phyloP scores from a whole-genome alignment of 768 basidiomycete species.

The Pleurotus platypus region DNA sequence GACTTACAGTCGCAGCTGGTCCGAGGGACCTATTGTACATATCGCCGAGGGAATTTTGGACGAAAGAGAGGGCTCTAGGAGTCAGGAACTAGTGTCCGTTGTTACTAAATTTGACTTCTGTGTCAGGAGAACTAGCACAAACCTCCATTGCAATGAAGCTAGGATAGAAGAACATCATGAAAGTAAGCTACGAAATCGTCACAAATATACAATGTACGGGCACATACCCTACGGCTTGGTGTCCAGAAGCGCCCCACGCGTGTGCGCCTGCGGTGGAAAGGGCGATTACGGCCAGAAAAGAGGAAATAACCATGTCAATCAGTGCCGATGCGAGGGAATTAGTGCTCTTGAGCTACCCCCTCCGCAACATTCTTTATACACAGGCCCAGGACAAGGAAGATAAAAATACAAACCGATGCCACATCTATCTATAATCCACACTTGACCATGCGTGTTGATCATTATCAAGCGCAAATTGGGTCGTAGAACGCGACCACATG shows the following conservation, averaged over 20 bases:
- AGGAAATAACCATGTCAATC: too few species aligned
- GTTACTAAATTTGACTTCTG: background rate
- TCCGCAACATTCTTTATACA: too few species aligned
- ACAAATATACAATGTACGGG: background rate
- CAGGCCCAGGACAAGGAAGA: too few species aligned
- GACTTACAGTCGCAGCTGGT: slow-evolving; percentile 41
- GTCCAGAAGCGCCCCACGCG: slow-evolving; percentile 40
- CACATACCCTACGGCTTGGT: slow-evolving; percentile 40
- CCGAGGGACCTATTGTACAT: slow-evolving; percentile 44
- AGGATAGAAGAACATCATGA: background rate
- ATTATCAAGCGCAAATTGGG: too few species aligned
- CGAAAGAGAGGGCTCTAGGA: slow-evolving; percentile 43
- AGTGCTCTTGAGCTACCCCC: too few species aligned
- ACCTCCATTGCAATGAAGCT: slow-evolving; percentile 43
- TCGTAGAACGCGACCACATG: too few species aligned
- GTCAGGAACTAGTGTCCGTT: slow-evolving; percentile 37
- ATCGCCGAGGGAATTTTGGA: slow-evolving; percentile 39
- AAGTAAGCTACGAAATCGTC: background rate
- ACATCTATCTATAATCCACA: too few species aligned
- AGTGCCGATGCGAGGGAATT: too few species aligned
- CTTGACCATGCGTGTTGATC: too few species aligned
- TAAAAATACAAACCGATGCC: too few species aligned
- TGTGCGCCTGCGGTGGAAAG: slow-evolving; percentile 7
- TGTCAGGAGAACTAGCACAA: background rate
- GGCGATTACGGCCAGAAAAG: too few species aligned